Conservation (phyloP, 306 rosid species). For the Quercus robur region DNA sequence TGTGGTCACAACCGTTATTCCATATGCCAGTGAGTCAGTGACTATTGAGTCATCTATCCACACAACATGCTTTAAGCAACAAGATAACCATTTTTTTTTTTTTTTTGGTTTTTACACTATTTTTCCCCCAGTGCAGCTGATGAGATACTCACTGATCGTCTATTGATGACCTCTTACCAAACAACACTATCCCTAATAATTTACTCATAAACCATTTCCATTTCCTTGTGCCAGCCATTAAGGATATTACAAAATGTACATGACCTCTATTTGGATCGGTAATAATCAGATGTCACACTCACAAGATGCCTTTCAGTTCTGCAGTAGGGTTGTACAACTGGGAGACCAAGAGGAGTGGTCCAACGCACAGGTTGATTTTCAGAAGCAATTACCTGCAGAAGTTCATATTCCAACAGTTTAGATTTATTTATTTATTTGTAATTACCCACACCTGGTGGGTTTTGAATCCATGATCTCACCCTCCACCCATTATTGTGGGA, state of each 20-base stretch:
- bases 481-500: too few species aligned
- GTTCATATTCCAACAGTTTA: background rate
- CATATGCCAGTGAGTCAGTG: background rate
- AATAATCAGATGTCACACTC: conserved; percentile 26
- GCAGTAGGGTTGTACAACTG: conserved; percentile 81
- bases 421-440: background rate
- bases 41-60: background rate
- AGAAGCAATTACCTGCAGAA: conserved; percentile 62
- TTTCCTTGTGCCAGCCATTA: background rate
- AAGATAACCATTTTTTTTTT: background rate
- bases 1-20: conserved; percentile 1
- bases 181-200: background rate
- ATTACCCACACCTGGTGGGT: background rate
- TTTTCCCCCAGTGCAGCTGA: background rate
- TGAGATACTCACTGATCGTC: background rate
- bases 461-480: too few species aligned
- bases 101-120: background rate
- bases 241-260: background rate
- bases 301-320: conserved; percentile 73
- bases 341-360: conserved; percentile 94
- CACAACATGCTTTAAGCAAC: background rate
- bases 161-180: background rate
- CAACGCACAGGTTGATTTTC: conserved; percentile 84
- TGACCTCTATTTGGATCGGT: background rate
- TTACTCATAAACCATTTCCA: background rate